Base-by-base conservation (phyloP, 139 green algal genomes). In the Ettlia oleoabundans region DNA sequence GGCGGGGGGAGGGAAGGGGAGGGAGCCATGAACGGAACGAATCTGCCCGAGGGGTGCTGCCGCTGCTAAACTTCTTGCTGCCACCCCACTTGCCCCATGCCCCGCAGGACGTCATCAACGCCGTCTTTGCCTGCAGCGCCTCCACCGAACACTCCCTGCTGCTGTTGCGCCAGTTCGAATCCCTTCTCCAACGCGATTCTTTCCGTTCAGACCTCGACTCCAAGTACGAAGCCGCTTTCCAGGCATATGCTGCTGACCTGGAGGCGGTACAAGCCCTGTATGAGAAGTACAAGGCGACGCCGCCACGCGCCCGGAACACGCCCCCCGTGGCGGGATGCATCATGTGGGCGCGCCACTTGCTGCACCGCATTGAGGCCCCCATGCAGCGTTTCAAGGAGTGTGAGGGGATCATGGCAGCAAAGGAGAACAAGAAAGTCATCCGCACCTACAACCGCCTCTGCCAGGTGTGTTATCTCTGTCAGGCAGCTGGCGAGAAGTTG, bases 221-320 rank as follows among this genome's bases (percentile, higher is more conserved):
- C 74, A 98, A 96, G 89, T 98, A 97, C 88, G 82, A 93, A 76
- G 90, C 94, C 65, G 96, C 97, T 85, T 97, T 98, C 84, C 89
- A 91, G 65, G 92, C 76, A 7, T 76, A 62, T 15, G 64, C 88
- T 1, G 82, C 86, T 2, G 95, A 98, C 80, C 86, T 98, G 81
- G 95, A 98, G 40, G 86, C 86, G 0, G 92, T 98, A 53, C 93
- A 98, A 89, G 88, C 91, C 83, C 89, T 94, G 28, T 98, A 98
- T 80, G 95, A 98, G 92, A 92, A 91, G 80, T 68, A 95, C 88
- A 98, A 98, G 90, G 86, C 92, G 81, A 83, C 88, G 69, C 95
- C 95, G 47, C 92, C 94, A 24, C 78, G 95, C 35, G 88, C 93
- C 6, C 87, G 94, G 74, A 96, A 97, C 81, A 90, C 94, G 19